Percentiles rank a stretch among this genome's conserved stretches.
These are phyloP conservation scores for Inga oerstediana DNA, from an alignment of 306 rosid species.

Conservation along the genomic window DNA sequence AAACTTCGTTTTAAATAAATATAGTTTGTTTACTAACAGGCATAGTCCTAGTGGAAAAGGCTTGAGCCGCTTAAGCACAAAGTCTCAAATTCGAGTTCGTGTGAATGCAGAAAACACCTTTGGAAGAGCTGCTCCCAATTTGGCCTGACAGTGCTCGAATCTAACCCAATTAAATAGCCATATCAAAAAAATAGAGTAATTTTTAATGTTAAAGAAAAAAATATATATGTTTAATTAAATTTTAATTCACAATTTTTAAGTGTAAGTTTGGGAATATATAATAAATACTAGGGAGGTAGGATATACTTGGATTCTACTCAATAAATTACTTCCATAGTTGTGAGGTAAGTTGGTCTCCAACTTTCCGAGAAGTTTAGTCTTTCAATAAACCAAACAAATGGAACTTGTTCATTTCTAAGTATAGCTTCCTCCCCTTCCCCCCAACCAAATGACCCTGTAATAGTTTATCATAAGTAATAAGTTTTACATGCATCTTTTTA, in stretches of 20 bases:
- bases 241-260: not conserved
- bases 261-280: not conserved
- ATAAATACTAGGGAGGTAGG: not conserved
- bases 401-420: not conserved
- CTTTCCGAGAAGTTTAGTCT: not conserved
- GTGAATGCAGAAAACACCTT: too few relatives aligned
- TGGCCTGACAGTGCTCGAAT: too few relatives aligned
- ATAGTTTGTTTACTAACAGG: not conserved
- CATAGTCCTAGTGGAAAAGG: too few relatives aligned
- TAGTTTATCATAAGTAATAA: not conserved
- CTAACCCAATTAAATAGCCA: too few relatives aligned
- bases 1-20: not conserved
- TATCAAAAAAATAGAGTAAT: too few relatives aligned
- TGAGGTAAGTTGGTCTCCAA: not conserved
- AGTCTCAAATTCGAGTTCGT: too few relatives aligned
- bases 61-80: too few relatives aligned
- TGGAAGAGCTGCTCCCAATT: too few relatives aligned
- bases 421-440: not conserved
- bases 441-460: not conserved
- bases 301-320: not conserved
- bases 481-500: not conserved
- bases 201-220: not conserved
- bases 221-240: not conserved
- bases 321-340: not conserved
- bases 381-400: not conserved